These are phyloP conservation scores for Russula abietina DNA, from an alignment of 768 basidiomycete species.

Conservation along the genomic window DNA sequence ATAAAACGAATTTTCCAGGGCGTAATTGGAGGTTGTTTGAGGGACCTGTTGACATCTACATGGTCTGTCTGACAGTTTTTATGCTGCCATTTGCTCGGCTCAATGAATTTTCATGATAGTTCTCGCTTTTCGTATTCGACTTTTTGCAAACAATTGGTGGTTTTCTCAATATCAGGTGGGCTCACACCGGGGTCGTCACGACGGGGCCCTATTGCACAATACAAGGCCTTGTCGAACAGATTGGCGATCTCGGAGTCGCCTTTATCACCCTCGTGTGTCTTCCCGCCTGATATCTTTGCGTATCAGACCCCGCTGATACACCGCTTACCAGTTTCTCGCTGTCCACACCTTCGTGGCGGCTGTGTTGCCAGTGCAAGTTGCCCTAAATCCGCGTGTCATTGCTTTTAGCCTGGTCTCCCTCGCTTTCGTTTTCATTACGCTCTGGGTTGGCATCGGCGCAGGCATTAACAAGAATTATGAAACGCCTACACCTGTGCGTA, in stretches of 20 bases:
- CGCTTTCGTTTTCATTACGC: constrained; percentile 24
- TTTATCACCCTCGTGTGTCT: constrained; percentile 38
- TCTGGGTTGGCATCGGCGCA: constrained; percentile 36
- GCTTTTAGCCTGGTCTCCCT: constrained; percentile 23
- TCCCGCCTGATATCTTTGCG: background rate
- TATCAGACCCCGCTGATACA: constrained; percentile 25
- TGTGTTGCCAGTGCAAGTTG: constrained; percentile 35
- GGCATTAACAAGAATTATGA: constrained; percentile 26
- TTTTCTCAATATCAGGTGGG: constrained; percentile 36
- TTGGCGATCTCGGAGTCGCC: constrained; percentile 40
- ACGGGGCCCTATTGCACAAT: constrained; percentile 34
- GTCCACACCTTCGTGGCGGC: constrained; percentile 38
- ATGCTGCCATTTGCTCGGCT: background rate
- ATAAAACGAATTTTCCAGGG: background rate
- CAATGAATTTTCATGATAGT: constrained; percentile 25
- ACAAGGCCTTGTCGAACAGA: constrained; percentile 38
- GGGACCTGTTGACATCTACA: constrained; percentile 38
- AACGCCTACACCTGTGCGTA: constrained; percentile 34
- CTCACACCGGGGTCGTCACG: constrained; percentile 33
- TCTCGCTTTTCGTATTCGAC: constrained; percentile 31
- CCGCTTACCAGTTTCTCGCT: constrained; percentile 28
- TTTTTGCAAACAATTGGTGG: constrained; percentile 37
- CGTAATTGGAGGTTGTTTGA: constrained; percentile 29
- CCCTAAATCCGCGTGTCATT: constrained; percentile 27
- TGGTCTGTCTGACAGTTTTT: constrained; percentile 29